Conservation (phyloP, 495 filamentous ascomycete genomes). For the Tuber microsphaerosporum region DNA sequence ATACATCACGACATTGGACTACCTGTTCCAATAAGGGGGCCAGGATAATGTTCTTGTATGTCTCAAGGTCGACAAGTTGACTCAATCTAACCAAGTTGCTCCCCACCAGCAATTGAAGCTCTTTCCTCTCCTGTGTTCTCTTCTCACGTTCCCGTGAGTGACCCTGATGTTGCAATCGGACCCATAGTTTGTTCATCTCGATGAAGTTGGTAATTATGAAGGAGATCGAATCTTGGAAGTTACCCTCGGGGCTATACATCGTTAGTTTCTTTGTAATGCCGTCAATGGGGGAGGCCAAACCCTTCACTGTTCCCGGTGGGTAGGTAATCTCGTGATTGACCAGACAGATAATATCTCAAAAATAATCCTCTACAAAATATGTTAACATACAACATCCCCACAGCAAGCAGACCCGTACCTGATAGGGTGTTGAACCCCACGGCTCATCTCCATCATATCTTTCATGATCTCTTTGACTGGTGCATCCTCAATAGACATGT, state of each 20-base stretch:
- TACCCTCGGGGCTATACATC: conserved; percentile 64
- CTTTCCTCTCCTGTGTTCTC: conserved; percentile 86
- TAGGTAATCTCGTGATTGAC: conserved; percentile 82
- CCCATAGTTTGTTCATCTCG: conserved; percentile 99
- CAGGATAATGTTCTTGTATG: conserved; percentile 85
- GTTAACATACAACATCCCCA: conserved; percentile 12
- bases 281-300: conserved; percentile 23
- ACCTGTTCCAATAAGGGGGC: conserved; percentile 89
- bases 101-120: conserved; percentile 88
- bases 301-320: conserved; percentile 77
- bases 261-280: conserved; percentile 17
- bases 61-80: conserved; percentile 87
- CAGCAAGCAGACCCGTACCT: conserved; percentile 39
- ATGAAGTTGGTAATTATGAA: conserved; percentile 98
- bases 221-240: conserved; percentile 92
- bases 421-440: conserved; percentile 92
- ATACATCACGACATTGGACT: conserved; percentile 91
- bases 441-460: conserved; percentile 99
- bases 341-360: conserved; percentile 87
- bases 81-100: conserved; percentile 93
- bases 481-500: conserved; percentile 97
- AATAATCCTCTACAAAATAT: conserved; percentile 62
- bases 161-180: conserved; percentile 91
- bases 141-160: conserved; percentile 90
- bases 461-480: conserved; percentile 99